These are phyloP conservation scores for Geotrichum candidum DNA, from an alignment of 1,139 yeast species.

Conservation along the genomic window DNA sequence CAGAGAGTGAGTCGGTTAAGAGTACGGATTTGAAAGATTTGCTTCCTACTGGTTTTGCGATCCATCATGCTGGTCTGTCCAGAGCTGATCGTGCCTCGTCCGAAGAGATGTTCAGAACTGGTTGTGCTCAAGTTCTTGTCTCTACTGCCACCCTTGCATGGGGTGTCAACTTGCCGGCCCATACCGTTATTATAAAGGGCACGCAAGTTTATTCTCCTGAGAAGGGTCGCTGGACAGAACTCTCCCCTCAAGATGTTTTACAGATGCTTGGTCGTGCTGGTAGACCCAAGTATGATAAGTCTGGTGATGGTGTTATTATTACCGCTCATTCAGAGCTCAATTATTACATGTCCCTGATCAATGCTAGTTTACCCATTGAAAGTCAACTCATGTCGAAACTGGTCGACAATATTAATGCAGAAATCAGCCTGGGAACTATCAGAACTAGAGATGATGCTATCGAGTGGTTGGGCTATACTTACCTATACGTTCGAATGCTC, in stretches of 20 bases:
- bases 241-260: constrained; percentile 87
- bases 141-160: constrained; percentile 96
- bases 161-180: constrained; percentile 98
- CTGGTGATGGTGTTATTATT: constrained; percentile 91
- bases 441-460: constrained; percentile 58
- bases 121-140: constrained; percentile 72
- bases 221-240: constrained; percentile 78
- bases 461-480: constrained; percentile 74
- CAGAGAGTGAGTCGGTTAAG: constrained; percentile 54
- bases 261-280: constrained; percentile 96
- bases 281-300: constrained; percentile 85
- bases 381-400: constrained; percentile 71
- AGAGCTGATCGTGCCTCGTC: constrained; percentile 68
- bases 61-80: constrained; percentile 90
- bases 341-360: constrained; percentile 79
- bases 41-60: constrained; percentile 70
- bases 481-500: constrained; percentile 74
- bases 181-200: constrained; percentile 90
- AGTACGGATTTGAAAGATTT: constrained; percentile 55
- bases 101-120: constrained; percentile 85
- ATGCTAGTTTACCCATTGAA: constrained; percentile 89
- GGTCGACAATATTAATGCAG: constrained; percentile 80
- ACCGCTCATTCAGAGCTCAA: constrained; percentile 83
- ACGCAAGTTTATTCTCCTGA: constrained; percentile 93
- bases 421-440: constrained; percentile 69